These are phyloP conservation scores for Coemansia sp. DNA, from an alignment of 192 early-diverging fungal genomes.

Conservation along the genomic window DNA sequence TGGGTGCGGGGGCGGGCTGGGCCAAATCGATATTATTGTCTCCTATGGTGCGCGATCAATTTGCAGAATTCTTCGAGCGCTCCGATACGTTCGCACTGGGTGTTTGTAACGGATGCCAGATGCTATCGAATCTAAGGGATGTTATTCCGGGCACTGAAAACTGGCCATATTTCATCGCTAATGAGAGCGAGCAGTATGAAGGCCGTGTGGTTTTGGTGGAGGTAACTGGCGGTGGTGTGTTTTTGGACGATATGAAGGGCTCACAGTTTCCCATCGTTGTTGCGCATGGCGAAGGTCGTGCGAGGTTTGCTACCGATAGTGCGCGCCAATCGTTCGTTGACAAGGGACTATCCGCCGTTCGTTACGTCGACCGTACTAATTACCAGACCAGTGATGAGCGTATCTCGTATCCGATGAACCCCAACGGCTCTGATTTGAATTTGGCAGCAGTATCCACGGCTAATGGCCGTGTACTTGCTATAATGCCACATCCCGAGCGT, in stretches of 20 bases:
- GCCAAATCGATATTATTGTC: conserved; percentile 88
- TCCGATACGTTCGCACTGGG: conserved; percentile 93
- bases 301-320: conserved; percentile 63
- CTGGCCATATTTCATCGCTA: conserved; percentile 94
- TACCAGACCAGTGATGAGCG: conserved; percentile 63
- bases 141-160: conserved; percentile 78
- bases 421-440: conserved; percentile 87
- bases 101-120: conserved; percentile 99
- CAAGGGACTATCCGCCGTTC: conserved; percentile 64
- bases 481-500: conserved; percentile 99
- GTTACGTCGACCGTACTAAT: conserved; percentile 78
- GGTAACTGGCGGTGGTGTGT: conserved; percentile 59
- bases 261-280: conserved; percentile 90
- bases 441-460: conserved; percentile 83
- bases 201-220: conserved; percentile 78
- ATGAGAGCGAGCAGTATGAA: conserved; percentile 95
- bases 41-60: conserved; percentile 66
- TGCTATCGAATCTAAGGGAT: conserved; percentile 82
- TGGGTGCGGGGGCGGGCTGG: conserved; percentile 99
- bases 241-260: conserved; percentile 89
- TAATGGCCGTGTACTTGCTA: conserved; percentile 85
- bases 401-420: conserved; percentile 93
- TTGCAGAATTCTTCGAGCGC: conserved; percentile 79
- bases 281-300: conserved; percentile 97
- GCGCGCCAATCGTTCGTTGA: conserved; percentile 50